Evolutionary conservation across 768 basidiomycete genomes (phyloP).

Genomic region (Mycena amicta): DNA sequence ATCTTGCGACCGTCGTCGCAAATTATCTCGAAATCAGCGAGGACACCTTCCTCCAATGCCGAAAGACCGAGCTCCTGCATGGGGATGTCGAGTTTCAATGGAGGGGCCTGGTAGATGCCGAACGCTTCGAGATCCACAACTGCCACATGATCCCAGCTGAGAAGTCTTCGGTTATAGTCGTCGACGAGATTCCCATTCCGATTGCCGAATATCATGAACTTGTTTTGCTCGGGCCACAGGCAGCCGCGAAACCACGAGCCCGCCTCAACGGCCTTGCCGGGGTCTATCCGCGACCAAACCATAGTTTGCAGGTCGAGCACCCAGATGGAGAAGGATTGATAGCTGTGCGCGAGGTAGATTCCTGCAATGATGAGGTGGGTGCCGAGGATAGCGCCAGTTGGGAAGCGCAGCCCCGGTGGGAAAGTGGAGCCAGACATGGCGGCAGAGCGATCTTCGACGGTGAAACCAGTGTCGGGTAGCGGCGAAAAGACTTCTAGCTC

Average conservation of each 20-base stretch:
- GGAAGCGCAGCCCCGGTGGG: constrained; percentile 95
- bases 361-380: constrained; percentile 92
- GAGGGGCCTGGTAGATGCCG: constrained; percentile 91
- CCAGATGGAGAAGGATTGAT: constrained; percentile 97
- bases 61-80: constrained; percentile 87
- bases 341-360: constrained; percentile 91
- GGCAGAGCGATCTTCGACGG: constrained; percentile 76
- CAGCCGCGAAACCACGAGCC: constrained; percentile 97
- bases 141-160: constrained; percentile 91
- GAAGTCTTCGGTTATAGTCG: constrained; percentile 88
- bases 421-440: constrained; percentile 81
- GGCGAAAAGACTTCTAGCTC: constrained; percentile 93
- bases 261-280: constrained; percentile 78
- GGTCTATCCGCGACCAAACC: constrained; percentile 87
- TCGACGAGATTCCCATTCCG: constrained; percentile 84
- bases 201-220: constrained; percentile 91
- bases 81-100: constrained; percentile 60
- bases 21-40: constrained; percentile 91
- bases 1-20: constrained; percentile 90
- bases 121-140: constrained; percentile 92
- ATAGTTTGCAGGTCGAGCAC: constrained; percentile 83
- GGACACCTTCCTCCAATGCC: constrained; percentile 75
- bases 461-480: constrained; percentile 72
- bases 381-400: constrained; percentile 90
- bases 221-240: constrained; percentile 82